These are phyloP conservation scores for Cercospora sesami DNA, from an alignment of 2,329 filamentous ascomycete species.

Conservation along the genomic window DNA sequence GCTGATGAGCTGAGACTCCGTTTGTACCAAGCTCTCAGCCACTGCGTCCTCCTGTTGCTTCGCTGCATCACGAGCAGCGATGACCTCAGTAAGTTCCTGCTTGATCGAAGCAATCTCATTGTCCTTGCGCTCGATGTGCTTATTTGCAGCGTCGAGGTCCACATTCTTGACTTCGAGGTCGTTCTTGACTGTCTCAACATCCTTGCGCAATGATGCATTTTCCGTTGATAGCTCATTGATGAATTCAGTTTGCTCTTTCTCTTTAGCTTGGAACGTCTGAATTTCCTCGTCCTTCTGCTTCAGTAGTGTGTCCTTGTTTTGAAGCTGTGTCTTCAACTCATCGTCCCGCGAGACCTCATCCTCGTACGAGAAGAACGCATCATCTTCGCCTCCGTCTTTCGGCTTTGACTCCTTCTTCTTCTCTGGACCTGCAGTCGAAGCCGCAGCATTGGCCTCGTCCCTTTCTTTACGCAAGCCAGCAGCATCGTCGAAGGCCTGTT, in stretches of 20 bases:
- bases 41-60: conserved; percentile 46
- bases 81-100: conserved; percentile 47
- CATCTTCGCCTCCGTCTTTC: conserved; percentile 36
- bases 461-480: conserved; percentile 52
- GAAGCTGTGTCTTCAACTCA: conserved; percentile 61
- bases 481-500: conserved; percentile 64
- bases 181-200: conserved; percentile 6
- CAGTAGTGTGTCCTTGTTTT: conserved; percentile 67
- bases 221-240: conserved; percentile 69
- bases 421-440: conserved; percentile 18
- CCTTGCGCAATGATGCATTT: conserved; percentile 52
- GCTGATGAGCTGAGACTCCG: conserved; percentile 51
- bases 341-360: conserved; percentile 58
- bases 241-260: conserved; percentile 52
- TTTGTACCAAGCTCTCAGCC: conserved; percentile 32
- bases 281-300: conserved; percentile 71
- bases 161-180: conserved; percentile 16
- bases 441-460: conserved; percentile 20
- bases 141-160: conserved; percentile 18
- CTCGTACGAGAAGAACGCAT: conserved; percentile 91
- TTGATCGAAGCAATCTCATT: conserved; percentile 37
- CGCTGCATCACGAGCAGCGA: conserved; percentile 40
- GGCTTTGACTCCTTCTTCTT: conserved; percentile 12
- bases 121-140: conserved; percentile 23
- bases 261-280: conserved; percentile 41